These are phyloP conservation scores for Cytospora leucostoma DNA, from an alignment of 2,329 filamentous ascomycete species.

Conservation along the genomic window DNA sequence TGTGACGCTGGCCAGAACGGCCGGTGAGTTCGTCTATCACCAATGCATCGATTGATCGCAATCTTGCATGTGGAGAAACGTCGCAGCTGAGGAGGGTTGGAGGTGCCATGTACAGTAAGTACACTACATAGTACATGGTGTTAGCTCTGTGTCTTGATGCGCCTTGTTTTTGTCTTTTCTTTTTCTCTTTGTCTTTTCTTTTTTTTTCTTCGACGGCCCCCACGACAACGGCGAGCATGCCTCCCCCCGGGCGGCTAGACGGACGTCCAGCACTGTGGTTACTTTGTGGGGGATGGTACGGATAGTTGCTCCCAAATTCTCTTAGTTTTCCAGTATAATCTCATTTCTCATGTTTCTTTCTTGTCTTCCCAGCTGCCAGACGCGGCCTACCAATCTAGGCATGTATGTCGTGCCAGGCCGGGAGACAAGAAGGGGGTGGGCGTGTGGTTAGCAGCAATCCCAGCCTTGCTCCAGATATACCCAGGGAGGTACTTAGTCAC, in stretches of 20 bases:
- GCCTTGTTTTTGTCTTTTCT: background rate
- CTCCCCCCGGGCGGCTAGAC: too few relatives aligned
- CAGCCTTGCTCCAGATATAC: background rate
- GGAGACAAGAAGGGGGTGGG: background rate
- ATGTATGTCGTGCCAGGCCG: background rate
- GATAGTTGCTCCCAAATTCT: too few relatives aligned
- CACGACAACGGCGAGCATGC: too few relatives aligned
- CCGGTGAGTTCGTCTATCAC: slow-evolving; percentile 26
- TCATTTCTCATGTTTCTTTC: background rate
- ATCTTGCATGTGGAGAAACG: slow-evolving; percentile 23
- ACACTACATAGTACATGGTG: too few relatives aligned
- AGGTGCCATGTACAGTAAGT: background rate
- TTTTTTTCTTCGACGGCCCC: background rate
- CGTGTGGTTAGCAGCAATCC: slow-evolving; percentile 5
- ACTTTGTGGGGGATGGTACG: too few relatives aligned
- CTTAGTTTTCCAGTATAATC: too few relatives aligned
- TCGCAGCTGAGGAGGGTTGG: slow-evolving; percentile 7
- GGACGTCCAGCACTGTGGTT: too few relatives aligned
- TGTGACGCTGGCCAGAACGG: slow-evolving; percentile 19
- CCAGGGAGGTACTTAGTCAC: background rate
- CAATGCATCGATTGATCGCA: slow-evolving; percentile 25
- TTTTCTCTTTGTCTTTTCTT: background rate
- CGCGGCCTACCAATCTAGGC: background rate
- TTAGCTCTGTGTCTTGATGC: too few relatives aligned
- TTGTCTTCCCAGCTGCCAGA: slow-evolving; percentile 6